Evolutionary conservation across 2,329 filamentous ascomycete genomes (phyloP).

Genomic region (Ophiostoma sp.): DNA sequence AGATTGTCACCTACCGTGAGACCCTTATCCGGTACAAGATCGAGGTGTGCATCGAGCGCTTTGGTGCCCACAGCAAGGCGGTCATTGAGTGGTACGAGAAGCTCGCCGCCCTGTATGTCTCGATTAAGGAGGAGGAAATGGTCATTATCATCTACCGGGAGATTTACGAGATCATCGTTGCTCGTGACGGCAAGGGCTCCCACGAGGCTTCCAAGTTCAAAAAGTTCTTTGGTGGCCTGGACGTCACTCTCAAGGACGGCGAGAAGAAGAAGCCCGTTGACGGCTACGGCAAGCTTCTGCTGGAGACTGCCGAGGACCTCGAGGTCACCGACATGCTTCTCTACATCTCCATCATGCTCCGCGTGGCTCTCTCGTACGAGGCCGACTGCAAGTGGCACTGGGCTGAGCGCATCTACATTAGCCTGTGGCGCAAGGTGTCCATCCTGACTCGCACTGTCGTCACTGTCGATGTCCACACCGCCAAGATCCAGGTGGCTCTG

Average conservation of each 20-base stretch:
- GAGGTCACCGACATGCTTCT: constrained; percentile 38
- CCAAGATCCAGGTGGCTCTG: constrained; percentile 43
- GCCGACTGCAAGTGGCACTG: constrained; percentile 37
- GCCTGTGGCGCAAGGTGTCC: constrained; percentile 44
- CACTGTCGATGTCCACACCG: constrained; percentile 39
- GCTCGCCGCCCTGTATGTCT: constrained; percentile 41
- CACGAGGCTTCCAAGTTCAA: constrained; percentile 36
- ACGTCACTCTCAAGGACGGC: constrained; percentile 37
- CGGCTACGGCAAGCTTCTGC: constrained; percentile 39
- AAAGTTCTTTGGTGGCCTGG: constrained; percentile 38
- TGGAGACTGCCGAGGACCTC: constrained; percentile 40
- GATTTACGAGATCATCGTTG: constrained; percentile 39
- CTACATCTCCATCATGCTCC: constrained; percentile 40
- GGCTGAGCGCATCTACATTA: constrained; percentile 44
- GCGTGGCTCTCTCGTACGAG: constrained; percentile 40
- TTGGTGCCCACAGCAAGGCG: constrained; percentile 39
- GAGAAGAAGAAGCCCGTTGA: constrained; percentile 33
- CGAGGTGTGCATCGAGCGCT: constrained; percentile 39
- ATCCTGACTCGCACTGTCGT: constrained; percentile 36
- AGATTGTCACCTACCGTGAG: constrained; percentile 41
- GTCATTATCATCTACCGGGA: constrained; percentile 39
- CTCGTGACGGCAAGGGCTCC: constrained; percentile 39
- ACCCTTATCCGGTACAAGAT: constrained; percentile 44
- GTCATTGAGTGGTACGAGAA: constrained; percentile 42
- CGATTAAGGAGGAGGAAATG: constrained; percentile 39